A percentile compares a stretch with the other conserved stretches of the same genome.
Evolutionary conservation across 306 rosid genomes (phyloP).

Genomic region (Quillaja saponaria): DNA sequence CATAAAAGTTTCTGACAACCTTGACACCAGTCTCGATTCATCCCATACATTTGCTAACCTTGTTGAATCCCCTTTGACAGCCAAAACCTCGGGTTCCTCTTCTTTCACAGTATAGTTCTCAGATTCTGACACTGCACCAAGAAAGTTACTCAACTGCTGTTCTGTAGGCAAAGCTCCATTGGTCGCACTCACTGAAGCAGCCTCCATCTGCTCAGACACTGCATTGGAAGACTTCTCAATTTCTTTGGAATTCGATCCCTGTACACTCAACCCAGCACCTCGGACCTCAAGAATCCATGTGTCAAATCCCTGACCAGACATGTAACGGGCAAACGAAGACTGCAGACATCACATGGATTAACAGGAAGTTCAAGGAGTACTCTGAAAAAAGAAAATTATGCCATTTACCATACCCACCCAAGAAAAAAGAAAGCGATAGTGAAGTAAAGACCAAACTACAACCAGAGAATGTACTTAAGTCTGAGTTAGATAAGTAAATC

Average conservation of each 20-base stretch:
- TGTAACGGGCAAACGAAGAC: conserved; percentile 94
- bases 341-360: conserved; percentile 44
- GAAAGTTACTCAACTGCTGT: conserved; percentile 44
- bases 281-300: conserved; percentile 97
- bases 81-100: conserved; percentile 36
- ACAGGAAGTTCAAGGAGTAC: not conserved
- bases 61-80: conserved; percentile 40
- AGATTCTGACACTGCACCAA: conserved; percentile 38
- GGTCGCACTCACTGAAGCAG: conserved; percentile 48
- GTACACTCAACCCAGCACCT: conserved; percentile 92
- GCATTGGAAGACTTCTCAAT: conserved; percentile 59
- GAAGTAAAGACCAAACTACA: too few species aligned
- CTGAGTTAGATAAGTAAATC: too few species aligned
- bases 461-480: too few species aligned
- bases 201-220: conserved; percentile 73
- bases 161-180: conserved; percentile 47
- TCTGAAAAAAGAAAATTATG: too few species aligned
- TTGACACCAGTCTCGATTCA: conserved; percentile 68
- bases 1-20: conserved; percentile 69
- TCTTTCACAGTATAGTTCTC: conserved; percentile 39
- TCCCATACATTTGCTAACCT: conserved; percentile 64
- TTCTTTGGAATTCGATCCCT: conserved; percentile 49
- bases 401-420: not conserved
- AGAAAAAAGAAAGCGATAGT: not conserved
- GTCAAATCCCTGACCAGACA: conserved; percentile 92